phyloP scores from a whole-genome alignment of 2,329 filamentous ascomycete species.

The Hortaea sp. region DNA sequence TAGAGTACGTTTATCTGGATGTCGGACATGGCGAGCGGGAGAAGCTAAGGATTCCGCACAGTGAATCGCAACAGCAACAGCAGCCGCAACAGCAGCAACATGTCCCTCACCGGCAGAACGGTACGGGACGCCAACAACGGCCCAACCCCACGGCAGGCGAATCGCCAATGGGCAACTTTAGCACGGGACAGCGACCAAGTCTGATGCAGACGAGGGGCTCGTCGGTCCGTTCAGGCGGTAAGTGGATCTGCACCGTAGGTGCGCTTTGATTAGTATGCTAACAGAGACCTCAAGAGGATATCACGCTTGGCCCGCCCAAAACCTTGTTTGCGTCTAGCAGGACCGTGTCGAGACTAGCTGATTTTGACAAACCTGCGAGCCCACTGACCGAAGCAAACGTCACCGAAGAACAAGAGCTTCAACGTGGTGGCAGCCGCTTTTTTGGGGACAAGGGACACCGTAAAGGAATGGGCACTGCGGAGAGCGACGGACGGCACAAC shows the following conservation, averaged over 20 bases:
- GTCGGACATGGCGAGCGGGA: constrained; percentile 23
- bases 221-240: constrained; percentile 16
- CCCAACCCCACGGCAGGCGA: constrained; percentile 11
- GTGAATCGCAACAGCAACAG: constrained; percentile 19
- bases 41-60: constrained; percentile 29
- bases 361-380: constrained; percentile 20
- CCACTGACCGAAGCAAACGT: constrained; percentile 23
- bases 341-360: constrained; percentile 34
- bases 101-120: neutral
- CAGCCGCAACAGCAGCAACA: constrained; percentile 1
- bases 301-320: constrained; percentile 75
- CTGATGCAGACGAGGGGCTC: constrained; percentile 19
- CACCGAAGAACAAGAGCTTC: constrained; percentile 28
- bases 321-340: constrained; percentile 71
- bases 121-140: constrained; percentile 3
- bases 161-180: constrained; percentile 28
- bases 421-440: constrained; percentile 26
- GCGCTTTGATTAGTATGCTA: constrained; percentile 3
- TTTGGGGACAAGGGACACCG: constrained; percentile 33
- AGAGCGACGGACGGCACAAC: constrained; percentile 38
- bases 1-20: constrained; percentile 57
- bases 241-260: constrained; percentile 4
- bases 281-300: constrained; percentile 60
- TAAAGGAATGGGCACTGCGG: constrained; percentile 26
- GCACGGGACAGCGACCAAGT: constrained; percentile 22